phyloP scores from a whole-genome alignment of 805 yeast genomes.

The Wickerhamomyces chambardii region DNA sequence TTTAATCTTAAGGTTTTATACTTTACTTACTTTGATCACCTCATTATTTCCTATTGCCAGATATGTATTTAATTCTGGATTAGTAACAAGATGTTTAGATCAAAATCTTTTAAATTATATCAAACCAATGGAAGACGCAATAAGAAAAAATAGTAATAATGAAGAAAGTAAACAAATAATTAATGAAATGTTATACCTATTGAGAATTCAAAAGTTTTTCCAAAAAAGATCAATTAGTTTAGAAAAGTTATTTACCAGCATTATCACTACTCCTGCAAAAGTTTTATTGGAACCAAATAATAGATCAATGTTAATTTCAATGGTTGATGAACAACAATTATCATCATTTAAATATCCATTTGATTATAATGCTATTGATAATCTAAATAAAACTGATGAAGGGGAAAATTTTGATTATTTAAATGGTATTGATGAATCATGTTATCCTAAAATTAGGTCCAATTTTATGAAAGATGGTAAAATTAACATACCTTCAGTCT shows the following conservation, averaged over 20 bases:
- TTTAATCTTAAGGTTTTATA: too few relatives aligned
- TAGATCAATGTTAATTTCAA: slow-evolving; percentile 11
- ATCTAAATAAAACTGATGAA: background rate
- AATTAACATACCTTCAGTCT: background rate
- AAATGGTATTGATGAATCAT: background rate
- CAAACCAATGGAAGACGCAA: background rate
- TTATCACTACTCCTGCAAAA: slow-evolving; percentile 12
- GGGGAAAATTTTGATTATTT: background rate
- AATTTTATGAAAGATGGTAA: background rate
- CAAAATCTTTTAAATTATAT: background rate
- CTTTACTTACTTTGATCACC: background rate
- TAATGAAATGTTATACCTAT: background rate
- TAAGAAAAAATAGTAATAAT: too few relatives aligned
- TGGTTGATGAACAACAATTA: slow-evolving; percentile 19
- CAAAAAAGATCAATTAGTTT: background rate
- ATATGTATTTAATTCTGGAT: background rate
- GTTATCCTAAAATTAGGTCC: background rate
- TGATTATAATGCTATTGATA: slow-evolving; percentile 10
- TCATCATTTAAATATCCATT: slow-evolving; percentile 14
- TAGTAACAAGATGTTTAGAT: background rate
- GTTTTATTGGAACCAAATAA: slow-evolving; percentile 17
- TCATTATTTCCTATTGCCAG: background rate
- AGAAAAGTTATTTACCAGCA: background rate
- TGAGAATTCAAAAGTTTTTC: background rate
- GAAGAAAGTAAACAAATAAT: too few relatives aligned